Conservation (phyloP, 495 filamentous ascomycete genomes). For the Acidiella bohemica region DNA sequence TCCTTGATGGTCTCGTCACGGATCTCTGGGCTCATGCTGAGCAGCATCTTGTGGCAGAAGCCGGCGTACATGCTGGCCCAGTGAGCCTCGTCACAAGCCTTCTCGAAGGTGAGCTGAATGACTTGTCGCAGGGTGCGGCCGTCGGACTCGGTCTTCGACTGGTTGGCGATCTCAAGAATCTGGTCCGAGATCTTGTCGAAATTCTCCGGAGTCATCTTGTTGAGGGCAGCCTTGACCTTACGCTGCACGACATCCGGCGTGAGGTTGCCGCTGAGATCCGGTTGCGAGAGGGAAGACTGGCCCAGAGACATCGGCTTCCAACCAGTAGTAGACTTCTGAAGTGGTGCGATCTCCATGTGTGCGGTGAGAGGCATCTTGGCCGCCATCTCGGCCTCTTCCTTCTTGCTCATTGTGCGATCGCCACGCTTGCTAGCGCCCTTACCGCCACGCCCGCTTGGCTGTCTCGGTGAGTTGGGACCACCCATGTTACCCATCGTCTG, state of each 20-base stretch:
- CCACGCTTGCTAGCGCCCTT: conserved; percentile 27
- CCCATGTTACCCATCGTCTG: conserved; percentile 32
- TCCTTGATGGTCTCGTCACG: conserved; percentile 87
- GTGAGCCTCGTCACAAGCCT: conserved; percentile 95
- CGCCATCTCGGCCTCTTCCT: conserved; percentile 48
- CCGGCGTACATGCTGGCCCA: conserved; percentile 99
- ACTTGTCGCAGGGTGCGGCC: conserved; percentile 92
- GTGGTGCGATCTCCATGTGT: conserved; percentile 65
- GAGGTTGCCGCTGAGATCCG: conserved; percentile 50
- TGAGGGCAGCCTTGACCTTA: conserved; percentile 94
- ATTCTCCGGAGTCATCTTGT: conserved; percentile 99
- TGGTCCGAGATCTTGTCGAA: conserved; percentile 92
- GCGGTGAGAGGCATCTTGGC: conserved; percentile 82
- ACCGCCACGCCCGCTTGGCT: conserved; percentile 43
- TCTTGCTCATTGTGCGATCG: conserved; percentile 40
- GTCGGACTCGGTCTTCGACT: conserved; percentile 91
- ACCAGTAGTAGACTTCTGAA: conserved; percentile 52
- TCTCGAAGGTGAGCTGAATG: conserved; percentile 97
- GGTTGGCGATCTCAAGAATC: conserved; percentile 80
- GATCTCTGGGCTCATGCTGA: conserved; percentile 89
- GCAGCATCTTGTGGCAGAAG: conserved; percentile 95
- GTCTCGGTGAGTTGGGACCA: conserved; percentile 38
- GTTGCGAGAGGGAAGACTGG: conserved; percentile 27
- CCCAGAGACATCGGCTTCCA: conserved; percentile 82
- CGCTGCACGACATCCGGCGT: conserved; percentile 89